Base-by-base conservation (phyloP, 108 stramenopile species). In the Cylindrotheca closterium region DNA sequence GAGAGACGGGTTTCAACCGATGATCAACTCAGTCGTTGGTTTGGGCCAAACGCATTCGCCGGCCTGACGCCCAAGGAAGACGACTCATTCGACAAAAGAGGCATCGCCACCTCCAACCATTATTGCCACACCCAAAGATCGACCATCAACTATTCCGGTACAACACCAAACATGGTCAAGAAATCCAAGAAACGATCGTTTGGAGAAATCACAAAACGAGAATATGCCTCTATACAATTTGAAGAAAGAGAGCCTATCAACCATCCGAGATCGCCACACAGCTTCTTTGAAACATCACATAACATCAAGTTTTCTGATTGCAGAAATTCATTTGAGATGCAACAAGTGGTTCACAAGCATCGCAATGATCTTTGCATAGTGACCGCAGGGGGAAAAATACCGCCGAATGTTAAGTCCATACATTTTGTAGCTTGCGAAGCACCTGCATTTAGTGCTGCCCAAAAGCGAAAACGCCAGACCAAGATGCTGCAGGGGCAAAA, bases 341-440 rank as follows among this genome's bases (percentile, higher is more conserved):
- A n/a, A n/a, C n/a, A 67, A 61, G 74, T 86, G n/a, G 77, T 91
- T 3, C 86, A 91, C 60, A 72, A 66, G 0, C 89, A 91, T 68
- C 75, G 74, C 30, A 91, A 91, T 51, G 84, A 82, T 25, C 63
- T 91, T 24, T 82, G 79, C 63, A 72, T 91, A n/a, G 73, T 91
- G 18, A 91, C 89, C 21, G 86, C 79, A 15, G 86, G 85, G 37
- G 46, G 33, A 1, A 60, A 49, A 12, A 29, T 62, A 18, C 48
- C 49, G 18, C 23, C 51, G 0, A 53, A 28, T 17, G 21, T 45
- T 15, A 24, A 61, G 15, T 31, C 60, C 26, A 55, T 80, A 30
- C 60, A 70, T 18, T 65, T 74, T 42, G 15, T 60, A 0, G 58
- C 63, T 21, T 47, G 51, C 22, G 66, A 69, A 31, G 63, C 70